These are phyloP conservation scores for Podaxis sp. DNA, from an alignment of 768 basidiomycete genomes.

Conservation along the genomic window DNA sequence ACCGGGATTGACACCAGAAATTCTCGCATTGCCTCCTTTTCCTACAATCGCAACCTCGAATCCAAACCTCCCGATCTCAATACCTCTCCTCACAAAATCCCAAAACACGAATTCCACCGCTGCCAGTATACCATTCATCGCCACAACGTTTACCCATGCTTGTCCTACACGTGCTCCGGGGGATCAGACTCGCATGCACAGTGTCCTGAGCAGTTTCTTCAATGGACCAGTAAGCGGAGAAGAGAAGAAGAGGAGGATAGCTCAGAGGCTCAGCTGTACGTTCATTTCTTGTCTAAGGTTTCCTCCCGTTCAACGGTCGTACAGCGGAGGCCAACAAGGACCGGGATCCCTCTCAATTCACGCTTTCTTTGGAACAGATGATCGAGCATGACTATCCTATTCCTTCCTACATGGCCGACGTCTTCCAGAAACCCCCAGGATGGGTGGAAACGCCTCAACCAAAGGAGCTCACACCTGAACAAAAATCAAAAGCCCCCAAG, in stretches of 20 bases:
- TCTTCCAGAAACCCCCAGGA: constrained; percentile 60
- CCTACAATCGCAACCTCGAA: constrained; percentile 66
- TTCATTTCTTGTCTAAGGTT: background rate
- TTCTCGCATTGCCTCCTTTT: constrained; percentile 69
- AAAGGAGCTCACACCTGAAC: background rate
- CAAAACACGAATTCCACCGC: constrained; percentile 24
- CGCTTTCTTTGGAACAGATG: constrained; percentile 84
- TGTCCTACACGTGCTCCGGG: constrained; percentile 94
- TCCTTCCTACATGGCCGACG: constrained; percentile 80
- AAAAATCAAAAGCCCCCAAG: constrained; percentile 27
- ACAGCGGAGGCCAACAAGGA: constrained; percentile 62
- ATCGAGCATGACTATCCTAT: constrained; percentile 91
- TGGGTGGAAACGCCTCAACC: constrained; percentile 83
- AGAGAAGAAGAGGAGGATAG: constrained; percentile 71
- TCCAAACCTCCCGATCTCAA: constrained; percentile 46
- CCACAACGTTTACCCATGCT: constrained; percentile 85
- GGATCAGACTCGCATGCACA: constrained; percentile 82
- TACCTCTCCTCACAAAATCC: constrained; percentile 33
- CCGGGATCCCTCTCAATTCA: constrained; percentile 61
- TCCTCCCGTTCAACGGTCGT: constrained; percentile 13
- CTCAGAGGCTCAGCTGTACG: constrained; percentile 38
- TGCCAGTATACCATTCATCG: constrained; percentile 61
- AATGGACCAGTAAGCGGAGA: constrained; percentile 75
- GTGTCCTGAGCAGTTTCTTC: constrained; percentile 81
- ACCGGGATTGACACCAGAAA: constrained; percentile 80